Conservation (phyloP, 768 basidiomycete genomes). For the Strobilomyces confusus region DNA sequence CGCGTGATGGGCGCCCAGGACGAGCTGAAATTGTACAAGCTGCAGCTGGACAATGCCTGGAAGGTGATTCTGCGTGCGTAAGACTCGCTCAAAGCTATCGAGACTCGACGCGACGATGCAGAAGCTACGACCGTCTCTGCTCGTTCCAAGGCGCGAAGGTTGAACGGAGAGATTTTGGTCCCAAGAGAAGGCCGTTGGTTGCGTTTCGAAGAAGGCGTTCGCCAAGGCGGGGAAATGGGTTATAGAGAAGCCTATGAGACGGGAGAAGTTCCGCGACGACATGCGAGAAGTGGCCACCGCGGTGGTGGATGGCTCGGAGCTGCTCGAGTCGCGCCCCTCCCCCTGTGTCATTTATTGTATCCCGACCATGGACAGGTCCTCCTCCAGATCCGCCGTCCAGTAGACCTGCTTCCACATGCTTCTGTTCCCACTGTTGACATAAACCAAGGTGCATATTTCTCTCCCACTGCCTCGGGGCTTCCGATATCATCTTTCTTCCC, state of each 20-base stretch:
- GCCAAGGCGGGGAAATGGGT: slow-evolving; percentile 31
- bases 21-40: slow-evolving; percentile 53
- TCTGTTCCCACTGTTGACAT: slow-evolving; percentile 44
- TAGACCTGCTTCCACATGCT: slow-evolving; percentile 28
- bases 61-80: slow-evolving; percentile 56
- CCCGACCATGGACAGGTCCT: slow-evolving; percentile 18
- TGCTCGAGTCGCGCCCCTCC: slow-evolving; percentile 22
- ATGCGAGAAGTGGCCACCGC: slow-evolving; percentile 18
- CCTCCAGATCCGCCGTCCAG: slow-evolving; percentile 7
- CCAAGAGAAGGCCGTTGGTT: slow-evolving; percentile 50
- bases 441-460: slow-evolving; percentile 35
- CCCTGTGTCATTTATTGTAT: slow-evolving; percentile 9
- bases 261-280: slow-evolving; percentile 14
- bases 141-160: slow-evolving; percentile 41
- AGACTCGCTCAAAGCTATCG: slow-evolving; percentile 44
- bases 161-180: slow-evolving; percentile 47
- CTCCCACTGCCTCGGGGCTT: slow-evolving; percentile 53
- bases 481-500: slow-evolving; percentile 27
- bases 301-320: slow-evolving; percentile 21
- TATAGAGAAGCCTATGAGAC: slow-evolving; percentile 24
- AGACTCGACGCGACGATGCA: slow-evolving; percentile 45
- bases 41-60: slow-evolving; percentile 58
- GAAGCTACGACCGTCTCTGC: slow-evolving; percentile 44
- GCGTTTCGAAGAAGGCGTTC: slow-evolving; percentile 51
- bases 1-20: slow-evolving; percentile 34